Evolutionary conservation across 2,329 filamentous ascomycete genomes (phyloP).

Genomic region (Chalaropsis thielavioides): DNA sequence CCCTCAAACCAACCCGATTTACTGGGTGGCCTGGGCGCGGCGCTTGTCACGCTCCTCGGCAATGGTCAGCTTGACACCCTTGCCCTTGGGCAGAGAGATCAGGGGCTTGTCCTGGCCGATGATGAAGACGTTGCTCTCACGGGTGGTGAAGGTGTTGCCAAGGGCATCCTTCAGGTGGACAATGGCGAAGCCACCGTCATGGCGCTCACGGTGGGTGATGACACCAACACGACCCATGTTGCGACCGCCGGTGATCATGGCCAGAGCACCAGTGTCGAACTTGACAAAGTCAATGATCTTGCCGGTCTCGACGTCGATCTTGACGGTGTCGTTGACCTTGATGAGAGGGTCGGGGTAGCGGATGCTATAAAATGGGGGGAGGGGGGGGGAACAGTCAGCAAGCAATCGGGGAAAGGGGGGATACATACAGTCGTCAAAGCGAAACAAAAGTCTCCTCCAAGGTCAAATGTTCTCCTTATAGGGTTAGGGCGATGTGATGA

Average conservation of each 20-base stretch:
- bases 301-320: constrained; percentile 92
- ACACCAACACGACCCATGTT: constrained; percentile 99
- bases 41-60: constrained; percentile 98
- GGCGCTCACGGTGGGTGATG: constrained; percentile 98
- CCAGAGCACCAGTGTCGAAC: constrained; percentile 96
- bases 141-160: constrained; percentile 99
- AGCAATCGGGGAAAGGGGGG: constrained; percentile 20
- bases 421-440: constrained; percentile 41
- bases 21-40: constrained; percentile 49
- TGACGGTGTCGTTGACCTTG: constrained; percentile 99
- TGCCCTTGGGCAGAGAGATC: constrained; percentile 99
- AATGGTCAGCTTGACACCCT: constrained; percentile 99
- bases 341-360: constrained; percentile 96
- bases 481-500: constrained; percentile 13
- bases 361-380: constrained; percentile 50
- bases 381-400: constrained; percentile 26
- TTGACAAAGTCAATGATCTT: constrained; percentile 98
- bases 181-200: constrained; percentile 99
- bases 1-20: constrained; percentile 24
- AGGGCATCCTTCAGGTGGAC: constrained; percentile 99
- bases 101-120: constrained; percentile 98
- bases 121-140: constrained; percentile 99
- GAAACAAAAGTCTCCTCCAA: constrained; percentile 25
- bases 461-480: constrained; percentile 16
- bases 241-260: constrained; percentile 98